These are phyloP conservation scores for Coemansia aciculifera DNA, from an alignment of 192 early-diverging fungal species.

Conservation along the genomic window DNA sequence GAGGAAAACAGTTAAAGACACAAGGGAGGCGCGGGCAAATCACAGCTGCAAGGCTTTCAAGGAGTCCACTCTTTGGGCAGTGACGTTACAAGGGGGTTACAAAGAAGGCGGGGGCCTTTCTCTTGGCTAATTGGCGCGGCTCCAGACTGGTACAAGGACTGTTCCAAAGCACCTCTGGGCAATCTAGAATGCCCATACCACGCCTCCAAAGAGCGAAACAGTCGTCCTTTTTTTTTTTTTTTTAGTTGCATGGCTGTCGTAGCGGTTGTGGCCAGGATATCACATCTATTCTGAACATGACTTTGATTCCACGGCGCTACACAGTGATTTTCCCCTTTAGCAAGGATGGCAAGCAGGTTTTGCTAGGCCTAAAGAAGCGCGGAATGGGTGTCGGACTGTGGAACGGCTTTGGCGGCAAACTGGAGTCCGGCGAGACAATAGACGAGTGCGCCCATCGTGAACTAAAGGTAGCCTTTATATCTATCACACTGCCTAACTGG, in stretches of 20 bases:
- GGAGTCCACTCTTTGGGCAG: neutral
- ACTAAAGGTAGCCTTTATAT: slow-evolving; percentile 45
- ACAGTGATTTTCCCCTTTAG: slow-evolving; percentile 37
- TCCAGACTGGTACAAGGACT: neutral
- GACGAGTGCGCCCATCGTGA: slow-evolving; percentile 65
- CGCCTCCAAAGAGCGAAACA: neutral
- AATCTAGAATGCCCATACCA: neutral
- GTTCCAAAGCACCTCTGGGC: neutral
- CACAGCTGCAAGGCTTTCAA: neutral
- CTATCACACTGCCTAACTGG: neutral
- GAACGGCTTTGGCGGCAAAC: slow-evolving; percentile 82
- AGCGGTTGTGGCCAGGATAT: neutral
- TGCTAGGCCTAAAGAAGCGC: slow-evolving; percentile 78
- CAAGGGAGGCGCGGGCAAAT: neutral
- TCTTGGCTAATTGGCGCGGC: neutral
- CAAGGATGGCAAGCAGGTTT: slow-evolving; percentile 34
- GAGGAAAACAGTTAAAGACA: neutral
- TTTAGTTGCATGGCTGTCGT: neutral
- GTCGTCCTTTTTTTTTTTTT: neutral
- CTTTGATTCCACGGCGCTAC: slow-evolving; percentile 9
- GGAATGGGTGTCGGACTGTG: slow-evolving; percentile 69
- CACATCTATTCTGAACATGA: neutral
- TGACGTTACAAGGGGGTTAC: neutral
- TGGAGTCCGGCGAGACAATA: slow-evolving; percentile 67
- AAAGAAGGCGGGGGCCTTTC: neutral